Conservation (phyloP, 371 early-diverging fungal genomes). For the Saksenaea oblongispora region DNA sequence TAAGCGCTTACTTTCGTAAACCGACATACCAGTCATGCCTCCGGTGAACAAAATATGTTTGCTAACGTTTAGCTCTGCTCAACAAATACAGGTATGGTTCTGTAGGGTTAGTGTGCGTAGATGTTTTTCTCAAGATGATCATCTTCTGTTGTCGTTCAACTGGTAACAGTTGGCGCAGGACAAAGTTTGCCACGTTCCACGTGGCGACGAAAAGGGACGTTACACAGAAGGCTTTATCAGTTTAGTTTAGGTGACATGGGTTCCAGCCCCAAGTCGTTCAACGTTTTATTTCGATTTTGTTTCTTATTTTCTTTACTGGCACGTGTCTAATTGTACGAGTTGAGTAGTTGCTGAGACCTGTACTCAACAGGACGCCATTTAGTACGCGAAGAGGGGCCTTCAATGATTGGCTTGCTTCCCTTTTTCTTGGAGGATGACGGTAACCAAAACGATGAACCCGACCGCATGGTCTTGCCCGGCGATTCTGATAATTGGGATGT, state of each 20-base stretch:
- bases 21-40: no score
- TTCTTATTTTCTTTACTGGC: background rate
- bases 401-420: background rate
- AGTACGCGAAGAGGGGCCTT: background rate
- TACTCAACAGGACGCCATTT: background rate
- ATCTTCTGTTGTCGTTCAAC: background rate
- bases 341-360: background rate
- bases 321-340: background rate
- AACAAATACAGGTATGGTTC: no score
- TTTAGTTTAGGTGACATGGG: background rate
- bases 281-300: background rate
- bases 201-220: background rate
- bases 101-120: no score
- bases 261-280: background rate
- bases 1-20: no score
- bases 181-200: slow-evolving; percentile 7
- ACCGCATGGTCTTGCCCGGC: background rate
- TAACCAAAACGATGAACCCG: background rate
- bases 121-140: background rate
- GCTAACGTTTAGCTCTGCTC: no score
- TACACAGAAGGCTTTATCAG: background rate
- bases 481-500: background rate
- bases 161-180: background rate
- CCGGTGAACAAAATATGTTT: no score
- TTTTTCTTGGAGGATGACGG: background rate